Evolutionary conservation across 257 asterid species (phyloP).

Genomic region (Cinchona pubescens): DNA sequence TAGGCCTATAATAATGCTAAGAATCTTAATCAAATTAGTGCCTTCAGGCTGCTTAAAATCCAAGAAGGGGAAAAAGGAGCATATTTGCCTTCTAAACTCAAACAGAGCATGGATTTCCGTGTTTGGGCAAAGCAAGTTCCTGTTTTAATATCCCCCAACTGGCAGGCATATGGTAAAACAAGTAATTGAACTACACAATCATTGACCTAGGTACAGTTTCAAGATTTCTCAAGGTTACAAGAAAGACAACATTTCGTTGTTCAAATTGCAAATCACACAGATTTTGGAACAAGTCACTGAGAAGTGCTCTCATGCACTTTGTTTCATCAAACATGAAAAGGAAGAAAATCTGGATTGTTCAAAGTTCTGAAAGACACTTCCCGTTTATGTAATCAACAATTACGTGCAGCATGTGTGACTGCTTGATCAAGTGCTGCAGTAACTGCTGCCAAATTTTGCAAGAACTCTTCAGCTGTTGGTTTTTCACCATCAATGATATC

Average conservation of each 20-base stretch:
- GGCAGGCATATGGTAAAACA: background rate
- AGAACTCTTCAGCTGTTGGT: constrained; percentile 90
- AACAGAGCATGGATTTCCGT: background rate
- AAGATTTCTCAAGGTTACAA: background rate
- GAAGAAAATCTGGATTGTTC: constrained; percentile 24
- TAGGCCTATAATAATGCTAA: background rate
- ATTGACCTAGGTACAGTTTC: background rate
- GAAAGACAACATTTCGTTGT: background rate
- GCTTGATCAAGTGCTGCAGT: constrained; percentile 80
- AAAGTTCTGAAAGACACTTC: constrained; percentile 60
- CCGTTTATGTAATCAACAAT: constrained; percentile 72
- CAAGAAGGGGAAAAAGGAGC: background rate
- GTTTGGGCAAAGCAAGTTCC: background rate
- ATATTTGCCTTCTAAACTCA: background rate
- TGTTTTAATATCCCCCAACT: background rate
- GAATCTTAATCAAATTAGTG: background rate
- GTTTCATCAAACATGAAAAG: background rate
- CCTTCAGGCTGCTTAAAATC: background rate
- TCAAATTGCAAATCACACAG: background rate
- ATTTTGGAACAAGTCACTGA: background rate
- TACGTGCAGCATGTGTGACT: constrained; percentile 49
- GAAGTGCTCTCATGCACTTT: background rate
- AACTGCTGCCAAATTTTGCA: constrained; percentile 74
- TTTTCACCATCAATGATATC: constrained; percentile 86
- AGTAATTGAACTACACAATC: background rate